A percentile compares a stretch with the other conserved stretches of the same genome.
phyloP scores from a whole-genome alignment of 306 rosid species.

The Cucurbita moschata region DNA sequence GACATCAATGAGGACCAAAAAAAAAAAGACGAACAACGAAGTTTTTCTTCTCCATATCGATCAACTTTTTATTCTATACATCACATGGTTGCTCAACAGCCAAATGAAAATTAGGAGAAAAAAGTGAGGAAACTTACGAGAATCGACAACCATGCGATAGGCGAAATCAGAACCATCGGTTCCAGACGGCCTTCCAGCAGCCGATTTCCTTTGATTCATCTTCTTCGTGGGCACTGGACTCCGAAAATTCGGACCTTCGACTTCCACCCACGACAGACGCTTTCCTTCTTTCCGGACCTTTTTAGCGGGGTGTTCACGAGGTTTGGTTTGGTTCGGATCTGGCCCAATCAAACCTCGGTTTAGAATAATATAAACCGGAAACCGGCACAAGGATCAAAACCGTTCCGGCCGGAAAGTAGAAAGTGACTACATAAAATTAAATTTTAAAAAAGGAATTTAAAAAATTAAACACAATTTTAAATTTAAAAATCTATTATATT shows the following conservation, averaged over 20 bases:
- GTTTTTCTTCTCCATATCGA: neutral
- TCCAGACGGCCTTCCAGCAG: slow-evolving; percentile 61
- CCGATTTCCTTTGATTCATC: slow-evolving; percentile 53
- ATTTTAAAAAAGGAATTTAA: too few species aligned
- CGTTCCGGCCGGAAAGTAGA: too few species aligned
- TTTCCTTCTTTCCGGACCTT: neutral
- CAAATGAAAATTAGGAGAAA: neutral
- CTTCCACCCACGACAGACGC: neutral
- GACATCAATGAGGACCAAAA: neutral
- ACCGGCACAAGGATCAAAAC: too few species aligned
- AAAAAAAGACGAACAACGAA: neutral
- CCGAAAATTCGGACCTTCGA: neutral
- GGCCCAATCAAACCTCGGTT: neutral
- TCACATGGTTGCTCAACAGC: neutral
- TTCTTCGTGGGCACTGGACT: neutral
- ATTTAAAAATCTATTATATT: too few species aligned
- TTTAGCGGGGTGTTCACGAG: neutral
- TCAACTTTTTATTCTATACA: neutral
- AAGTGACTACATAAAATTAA: too few species aligned
- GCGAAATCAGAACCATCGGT: slow-evolving; percentile 80
- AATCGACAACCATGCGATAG: slow-evolving; percentile 83
- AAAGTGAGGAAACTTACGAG: slow-evolving; percentile 39
- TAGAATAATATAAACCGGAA: too few species aligned
- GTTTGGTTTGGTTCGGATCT: neutral
- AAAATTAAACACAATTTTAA: too few species aligned